Evolutionary conservation across 148 eudicot genomes (phyloP).

Genomic region (Gaultheria prostrata): DNA sequence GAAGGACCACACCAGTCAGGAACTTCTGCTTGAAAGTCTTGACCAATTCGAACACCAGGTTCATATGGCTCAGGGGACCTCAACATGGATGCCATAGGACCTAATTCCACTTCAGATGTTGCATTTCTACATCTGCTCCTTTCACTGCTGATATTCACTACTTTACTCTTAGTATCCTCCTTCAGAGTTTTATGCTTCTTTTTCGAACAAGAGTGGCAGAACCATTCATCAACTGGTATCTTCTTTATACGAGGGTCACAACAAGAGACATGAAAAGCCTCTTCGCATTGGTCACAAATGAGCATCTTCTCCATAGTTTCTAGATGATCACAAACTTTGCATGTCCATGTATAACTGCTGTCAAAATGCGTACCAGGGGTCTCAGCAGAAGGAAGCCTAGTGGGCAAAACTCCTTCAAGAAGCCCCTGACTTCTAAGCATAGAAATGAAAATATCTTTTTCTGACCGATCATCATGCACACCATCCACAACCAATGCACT

Average conservation of each 20-base stretch:
- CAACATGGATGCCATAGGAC: slow-evolving; percentile 60
- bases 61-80: slow-evolving; percentile 46
- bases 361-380: slow-evolving; percentile 27
- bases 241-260: slow-evolving; percentile 45
- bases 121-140: slow-evolving; percentile 28
- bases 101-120: slow-evolving; percentile 37
- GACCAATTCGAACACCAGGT: slow-evolving; percentile 70
- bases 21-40: slow-evolving; percentile 77
- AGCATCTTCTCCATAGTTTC: slow-evolving; percentile 55
- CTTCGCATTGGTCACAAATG: slow-evolving; percentile 83
- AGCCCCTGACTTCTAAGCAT: slow-evolving; percentile 59
- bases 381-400: slow-evolving; percentile 25
- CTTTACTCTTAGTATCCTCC: slow-evolving; percentile 37
- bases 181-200: slow-evolving; percentile 56
- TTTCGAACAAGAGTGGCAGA: slow-evolving; percentile 70
- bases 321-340: slow-evolving; percentile 54
- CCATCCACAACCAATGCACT: slow-evolving; percentile 47
- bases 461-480: slow-evolving; percentile 42
- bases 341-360: slow-evolving; percentile 35
- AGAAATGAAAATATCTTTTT: slow-evolving; percentile 54
- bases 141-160: slow-evolving; percentile 38
- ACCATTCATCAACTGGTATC: slow-evolving; percentile 73
- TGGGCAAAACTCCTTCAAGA: slow-evolving; percentile 31
- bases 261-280: slow-evolving; percentile 76
- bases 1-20: slow-evolving; percentile 79